Percentiles rank a stretch among this genome's conserved stretches.
Evolutionary conservation across 2,329 filamentous ascomycete genomes (phyloP).

Genomic region (Endothia cerciana): DNA sequence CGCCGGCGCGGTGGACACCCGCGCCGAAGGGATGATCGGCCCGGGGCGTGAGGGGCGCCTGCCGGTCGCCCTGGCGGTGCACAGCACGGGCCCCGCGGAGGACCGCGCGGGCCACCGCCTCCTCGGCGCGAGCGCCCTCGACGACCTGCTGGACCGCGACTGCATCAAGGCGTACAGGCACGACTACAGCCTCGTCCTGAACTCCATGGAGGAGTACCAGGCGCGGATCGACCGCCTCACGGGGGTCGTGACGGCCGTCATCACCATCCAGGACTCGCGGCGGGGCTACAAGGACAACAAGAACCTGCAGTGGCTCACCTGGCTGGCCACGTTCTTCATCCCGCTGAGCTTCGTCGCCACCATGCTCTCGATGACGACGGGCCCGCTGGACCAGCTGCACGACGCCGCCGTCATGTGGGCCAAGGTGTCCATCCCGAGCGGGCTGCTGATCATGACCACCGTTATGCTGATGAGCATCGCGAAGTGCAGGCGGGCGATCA

Average conservation of each 20-base stretch:
- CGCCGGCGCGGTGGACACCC: neutral
- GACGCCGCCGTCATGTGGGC: constrained; percentile 24
- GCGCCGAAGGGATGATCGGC: neutral
- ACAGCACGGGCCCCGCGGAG: neutral
- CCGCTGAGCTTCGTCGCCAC: constrained; percentile 38
- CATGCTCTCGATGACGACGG: constrained; percentile 38
- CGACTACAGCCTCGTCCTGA: constrained; percentile 34
- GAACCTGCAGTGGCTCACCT: constrained; percentile 39
- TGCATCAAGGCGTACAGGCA: constrained; percentile 30
- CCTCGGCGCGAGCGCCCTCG: constrained; percentile 7
- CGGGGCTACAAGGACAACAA: constrained; percentile 37
- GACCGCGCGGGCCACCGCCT: neutral
- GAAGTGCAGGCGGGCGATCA: constrained; percentile 22
- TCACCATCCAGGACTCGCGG: constrained; percentile 37
- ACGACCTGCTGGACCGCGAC: constrained; percentile 14
- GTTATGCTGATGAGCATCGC: constrained; percentile 24
- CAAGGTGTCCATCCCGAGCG: constrained; percentile 22
- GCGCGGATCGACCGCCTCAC: constrained; percentile 39
- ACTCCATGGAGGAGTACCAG: constrained; percentile 39
- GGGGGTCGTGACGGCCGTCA: constrained; percentile 38
- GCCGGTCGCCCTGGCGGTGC: neutral
- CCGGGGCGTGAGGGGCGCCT: neutral
- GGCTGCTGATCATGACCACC: constrained; percentile 18
- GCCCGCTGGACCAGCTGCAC: constrained; percentile 15
- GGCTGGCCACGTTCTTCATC: constrained; percentile 41